Evolutionary conservation across 2,329 filamentous ascomycete species (phyloP).

Genomic region (Fusarium buxicola): DNA sequence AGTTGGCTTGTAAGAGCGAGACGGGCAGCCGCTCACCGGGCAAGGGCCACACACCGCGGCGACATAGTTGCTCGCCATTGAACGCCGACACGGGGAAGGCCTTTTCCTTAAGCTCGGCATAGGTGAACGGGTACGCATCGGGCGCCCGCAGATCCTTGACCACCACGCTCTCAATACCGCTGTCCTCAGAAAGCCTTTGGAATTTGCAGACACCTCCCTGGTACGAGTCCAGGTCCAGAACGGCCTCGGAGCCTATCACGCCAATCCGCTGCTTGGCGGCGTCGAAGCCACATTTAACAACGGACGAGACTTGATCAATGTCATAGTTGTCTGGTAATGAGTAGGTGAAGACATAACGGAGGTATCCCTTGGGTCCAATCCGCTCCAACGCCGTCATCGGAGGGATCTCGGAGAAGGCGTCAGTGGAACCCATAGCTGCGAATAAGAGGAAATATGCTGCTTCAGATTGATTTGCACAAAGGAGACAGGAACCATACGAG

Average conservation of each 20-base stretch:
- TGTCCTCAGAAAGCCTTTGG: background rate
- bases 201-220: constrained; percentile 20
- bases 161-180: background rate
- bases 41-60: constrained; percentile 14
- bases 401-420: constrained; percentile 1
- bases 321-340: constrained; percentile 5
- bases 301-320: background rate
- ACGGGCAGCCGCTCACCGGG: background rate
- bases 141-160: constrained; percentile 6
- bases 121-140: constrained; percentile 3
- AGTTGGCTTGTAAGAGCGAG: constrained; percentile 20
- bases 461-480: too few relatives aligned
- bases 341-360: constrained; percentile 28
- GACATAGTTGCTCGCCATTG: constrained; percentile 13
- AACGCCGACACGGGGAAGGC: constrained; percentile 22
- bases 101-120: constrained; percentile 10
- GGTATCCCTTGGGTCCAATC: constrained; percentile 22
- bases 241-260: constrained; percentile 19
- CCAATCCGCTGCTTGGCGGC: constrained; percentile 10
- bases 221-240: constrained; percentile 14
- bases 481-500: too few relatives aligned
- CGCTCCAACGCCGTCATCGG: constrained; percentile 18
- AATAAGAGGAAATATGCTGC: background rate
- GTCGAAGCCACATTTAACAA: constrained; percentile 11
- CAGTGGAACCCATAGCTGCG: background rate